Percentiles rank a stretch among this genome's conserved stretches.
phyloP scores from a whole-genome alignment of 805 yeast genomes.

The Torulaspora indica region DNA sequence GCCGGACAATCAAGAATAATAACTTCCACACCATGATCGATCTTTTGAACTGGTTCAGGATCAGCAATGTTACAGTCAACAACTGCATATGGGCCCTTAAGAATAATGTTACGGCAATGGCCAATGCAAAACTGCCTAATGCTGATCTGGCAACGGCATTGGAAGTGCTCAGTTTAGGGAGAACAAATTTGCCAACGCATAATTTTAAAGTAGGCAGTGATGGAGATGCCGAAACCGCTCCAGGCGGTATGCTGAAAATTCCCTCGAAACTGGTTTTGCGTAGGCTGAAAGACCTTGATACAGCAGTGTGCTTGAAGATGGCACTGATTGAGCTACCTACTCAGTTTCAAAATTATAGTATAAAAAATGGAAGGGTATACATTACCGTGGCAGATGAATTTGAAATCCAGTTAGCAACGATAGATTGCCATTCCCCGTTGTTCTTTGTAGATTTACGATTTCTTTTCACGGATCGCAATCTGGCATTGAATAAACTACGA shows the following conservation, averaged over 20 bases:
- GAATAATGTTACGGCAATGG: constrained; percentile 52
- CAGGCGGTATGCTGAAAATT: constrained; percentile 33
- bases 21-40: constrained; percentile 77
- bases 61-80: constrained; percentile 65
- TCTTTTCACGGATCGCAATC: constrained; percentile 38
- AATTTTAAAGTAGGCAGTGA: constrained; percentile 44
- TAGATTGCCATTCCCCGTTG: constrained; percentile 63
- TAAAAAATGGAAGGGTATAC: constrained; percentile 72
- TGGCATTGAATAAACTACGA: constrained; percentile 30
- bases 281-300: constrained; percentile 64
- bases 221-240: constrained; percentile 9
- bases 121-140: constrained; percentile 87
- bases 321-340: constrained; percentile 66
- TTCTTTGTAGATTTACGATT: constrained; percentile 74
- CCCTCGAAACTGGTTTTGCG: constrained; percentile 53
- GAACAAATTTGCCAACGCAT: constrained; percentile 69
- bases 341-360: constrained; percentile 56
- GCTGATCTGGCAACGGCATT: constrained; percentile 85
- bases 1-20: constrained; percentile 54
- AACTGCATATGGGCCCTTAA: constrained; percentile 62
- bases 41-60: constrained; percentile 79
- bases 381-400: constrained; percentile 62
- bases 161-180: constrained; percentile 73
- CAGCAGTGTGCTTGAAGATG: constrained; percentile 66
- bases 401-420: constrained; percentile 72